Evolutionary conservation across 129 eudicot species (phyloP).

Genomic region (Gnaphalium uliginosum): DNA sequence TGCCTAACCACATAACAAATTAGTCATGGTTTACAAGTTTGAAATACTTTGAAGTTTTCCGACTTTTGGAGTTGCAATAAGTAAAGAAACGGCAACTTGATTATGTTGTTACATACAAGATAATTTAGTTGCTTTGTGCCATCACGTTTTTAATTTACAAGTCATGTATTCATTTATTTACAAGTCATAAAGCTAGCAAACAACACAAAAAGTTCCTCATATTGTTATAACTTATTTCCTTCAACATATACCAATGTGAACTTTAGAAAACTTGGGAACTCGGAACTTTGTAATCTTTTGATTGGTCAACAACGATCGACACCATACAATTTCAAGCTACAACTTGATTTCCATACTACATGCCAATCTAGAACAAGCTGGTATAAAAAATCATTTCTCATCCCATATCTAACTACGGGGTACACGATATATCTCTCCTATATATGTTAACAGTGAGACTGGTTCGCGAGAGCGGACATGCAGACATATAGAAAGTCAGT

Average conservation of each 20-base stretch:
- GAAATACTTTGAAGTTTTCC: not conserved
- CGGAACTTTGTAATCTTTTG: slow-evolving; percentile 7
- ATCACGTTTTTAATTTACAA: not conserved
- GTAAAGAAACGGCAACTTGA: too few relatives aligned
- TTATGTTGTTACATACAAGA: not conserved
- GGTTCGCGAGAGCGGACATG: too few relatives aligned
- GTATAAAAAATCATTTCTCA: too few relatives aligned
- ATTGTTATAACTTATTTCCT: not conserved
- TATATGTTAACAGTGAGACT: too few relatives aligned
- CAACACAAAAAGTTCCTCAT: not conserved
- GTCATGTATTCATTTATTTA: not conserved
- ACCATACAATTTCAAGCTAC: not conserved
- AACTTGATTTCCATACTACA: not conserved
- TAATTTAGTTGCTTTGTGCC: not conserved
- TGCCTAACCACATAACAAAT: not conserved
- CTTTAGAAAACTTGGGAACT: slow-evolving; percentile 16
- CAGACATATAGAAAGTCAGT: too few relatives aligned
- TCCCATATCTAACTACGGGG: not conserved
- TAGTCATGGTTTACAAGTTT: not conserved
- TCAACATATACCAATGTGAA: not conserved
- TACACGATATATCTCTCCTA: too few relatives aligned
- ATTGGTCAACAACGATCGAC: slow-evolving; percentile 22
- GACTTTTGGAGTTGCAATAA: not conserved
- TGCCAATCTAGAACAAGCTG: slow-evolving; percentile 16
- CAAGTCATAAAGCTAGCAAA: too few relatives aligned